Percentiles rank a stretch among this genome's conserved stretches.
These are phyloP conservation scores for Penicillium polonicum DNA, from an alignment of 2,329 filamentous ascomycete genomes.

Conservation along the genomic window DNA sequence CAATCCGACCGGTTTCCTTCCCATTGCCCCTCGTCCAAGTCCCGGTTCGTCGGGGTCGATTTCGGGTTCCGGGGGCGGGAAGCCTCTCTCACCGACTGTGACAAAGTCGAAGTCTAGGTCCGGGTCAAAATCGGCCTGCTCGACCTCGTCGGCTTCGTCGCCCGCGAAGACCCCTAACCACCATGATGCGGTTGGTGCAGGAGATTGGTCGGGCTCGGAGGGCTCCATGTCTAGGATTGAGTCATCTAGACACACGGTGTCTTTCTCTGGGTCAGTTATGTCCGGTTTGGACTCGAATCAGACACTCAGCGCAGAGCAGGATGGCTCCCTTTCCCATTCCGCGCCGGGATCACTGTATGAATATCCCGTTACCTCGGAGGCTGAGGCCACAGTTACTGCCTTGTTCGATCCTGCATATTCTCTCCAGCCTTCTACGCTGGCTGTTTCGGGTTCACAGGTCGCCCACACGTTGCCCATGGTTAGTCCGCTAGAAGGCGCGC, in stretches of 20 bases:
- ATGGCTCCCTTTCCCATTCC: constrained; percentile 5
- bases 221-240: constrained; percentile 2
- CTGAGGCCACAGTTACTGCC: background rate
- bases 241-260: background rate
- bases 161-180: background rate
- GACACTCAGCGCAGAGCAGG: background rate
- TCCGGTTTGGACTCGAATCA: background rate
- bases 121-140: constrained; percentile 15
- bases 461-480: constrained; percentile 14
- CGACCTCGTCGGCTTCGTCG: constrained; percentile 1
- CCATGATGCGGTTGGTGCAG: constrained; percentile 8
- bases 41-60: background rate
- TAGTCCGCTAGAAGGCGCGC: constrained; percentile 19
- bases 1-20: constrained; percentile 22
- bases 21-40: constrained; percentile 21
- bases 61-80: background rate
- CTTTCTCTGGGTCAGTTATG: background rate
- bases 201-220: constrained; percentile 23
- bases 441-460: constrained; percentile 5
- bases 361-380: constrained; percentile 10
- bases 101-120: constrained; percentile 12
- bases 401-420: constrained; percentile 23
- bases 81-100: background rate
- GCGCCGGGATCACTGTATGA: constrained; percentile 10
- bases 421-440: constrained; percentile 11